Conservation (phyloP, 2,329 filamentous ascomycete genomes). For the Aulographum hederae region DNA sequence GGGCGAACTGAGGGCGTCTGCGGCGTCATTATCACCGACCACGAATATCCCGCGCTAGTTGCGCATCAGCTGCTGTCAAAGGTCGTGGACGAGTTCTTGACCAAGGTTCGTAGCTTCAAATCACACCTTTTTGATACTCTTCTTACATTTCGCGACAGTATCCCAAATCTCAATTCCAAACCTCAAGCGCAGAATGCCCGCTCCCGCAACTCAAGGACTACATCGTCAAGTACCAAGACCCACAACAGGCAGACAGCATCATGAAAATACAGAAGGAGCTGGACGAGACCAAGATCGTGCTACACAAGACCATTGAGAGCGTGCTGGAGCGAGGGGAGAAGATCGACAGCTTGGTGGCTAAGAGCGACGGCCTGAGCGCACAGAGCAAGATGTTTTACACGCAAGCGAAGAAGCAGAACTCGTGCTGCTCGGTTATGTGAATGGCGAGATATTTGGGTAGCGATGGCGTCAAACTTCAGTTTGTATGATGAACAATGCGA, state of each 20-base stretch:
- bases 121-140: too few species aligned
- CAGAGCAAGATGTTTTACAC: conserved; percentile 98
- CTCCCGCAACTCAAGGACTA: conserved; percentile 70
- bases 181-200: conserved; percentile 30
- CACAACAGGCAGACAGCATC: conserved; percentile 76
- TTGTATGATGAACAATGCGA: too few species aligned
- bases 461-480: too few species aligned
- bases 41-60: conserved; percentile 45
- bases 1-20: conserved; percentile 26
- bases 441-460: too few species aligned
- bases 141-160: too few species aligned
- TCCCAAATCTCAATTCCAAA: conserved; percentile 49
- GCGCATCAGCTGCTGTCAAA: conserved; percentile 79
- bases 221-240: conserved; percentile 65
- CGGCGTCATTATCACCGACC: conserved; percentile 28
- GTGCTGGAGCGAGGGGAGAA: conserved; percentile 85
- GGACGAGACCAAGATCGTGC: conserved; percentile 90
- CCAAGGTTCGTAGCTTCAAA: too few species aligned
- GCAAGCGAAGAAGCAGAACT: conserved; percentile 42
- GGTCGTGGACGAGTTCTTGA: conserved; percentile 71
- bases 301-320: conserved; percentile 92
- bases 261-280: conserved; percentile 92
- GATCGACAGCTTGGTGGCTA: conserved; percentile 82
- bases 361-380: conserved; percentile 76
- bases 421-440: conserved; percentile 38